These are phyloP conservation scores for Monosporascus ibericus DNA, from an alignment of 2,329 filamentous ascomycete genomes.

Conservation along the genomic window DNA sequence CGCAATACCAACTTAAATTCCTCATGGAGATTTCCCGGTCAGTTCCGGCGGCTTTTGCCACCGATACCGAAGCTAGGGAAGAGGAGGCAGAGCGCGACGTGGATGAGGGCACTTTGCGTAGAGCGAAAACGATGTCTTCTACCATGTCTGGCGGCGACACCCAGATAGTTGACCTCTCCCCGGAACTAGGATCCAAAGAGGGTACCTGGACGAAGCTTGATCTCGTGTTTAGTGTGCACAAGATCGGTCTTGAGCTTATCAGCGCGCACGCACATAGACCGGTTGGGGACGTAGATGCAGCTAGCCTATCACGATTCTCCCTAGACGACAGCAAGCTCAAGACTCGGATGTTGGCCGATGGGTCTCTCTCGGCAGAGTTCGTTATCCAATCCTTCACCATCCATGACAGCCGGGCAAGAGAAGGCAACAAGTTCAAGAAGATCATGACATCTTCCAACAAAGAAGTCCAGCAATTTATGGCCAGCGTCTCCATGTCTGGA, in stretches of 20 bases:
- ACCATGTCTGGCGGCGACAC: conserved; percentile 31
- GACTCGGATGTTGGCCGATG: conserved; percentile 86
- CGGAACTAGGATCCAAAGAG: conserved; percentile 62
- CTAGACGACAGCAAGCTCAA: conserved; percentile 90
- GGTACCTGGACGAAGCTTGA: conserved; percentile 91
- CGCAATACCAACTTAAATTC: conserved; percentile 86
- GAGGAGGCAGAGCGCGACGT: conserved; percentile 72
- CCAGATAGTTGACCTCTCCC: conserved; percentile 49
- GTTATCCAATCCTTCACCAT: conserved; percentile 94
- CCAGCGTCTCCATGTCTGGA: conserved; percentile 86
- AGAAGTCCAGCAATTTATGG: conserved; percentile 96
- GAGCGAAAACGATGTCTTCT: conserved; percentile 38
- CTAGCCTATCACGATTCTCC: conserved; percentile 89
- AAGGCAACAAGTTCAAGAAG: conserved; percentile 92
- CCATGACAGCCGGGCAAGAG: conserved; percentile 78
- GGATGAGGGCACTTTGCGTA: conserved; percentile 47
- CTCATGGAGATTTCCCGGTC: conserved; percentile 81
- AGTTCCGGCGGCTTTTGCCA: conserved; percentile 80
- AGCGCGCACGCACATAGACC: conserved; percentile 69
- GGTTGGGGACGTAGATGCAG: conserved; percentile 68
- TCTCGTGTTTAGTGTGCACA: conserved; percentile 81
- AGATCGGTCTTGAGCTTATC: conserved; percentile 82
- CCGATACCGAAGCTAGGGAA: conserved; percentile 64
- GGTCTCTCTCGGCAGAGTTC: conserved; percentile 85
- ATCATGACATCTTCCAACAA: conserved; percentile 98